These are phyloP conservation scores for Yamadazyma atlantica DNA, from an alignment of 1,139 yeast genomes.

Conservation along the genomic window DNA sequence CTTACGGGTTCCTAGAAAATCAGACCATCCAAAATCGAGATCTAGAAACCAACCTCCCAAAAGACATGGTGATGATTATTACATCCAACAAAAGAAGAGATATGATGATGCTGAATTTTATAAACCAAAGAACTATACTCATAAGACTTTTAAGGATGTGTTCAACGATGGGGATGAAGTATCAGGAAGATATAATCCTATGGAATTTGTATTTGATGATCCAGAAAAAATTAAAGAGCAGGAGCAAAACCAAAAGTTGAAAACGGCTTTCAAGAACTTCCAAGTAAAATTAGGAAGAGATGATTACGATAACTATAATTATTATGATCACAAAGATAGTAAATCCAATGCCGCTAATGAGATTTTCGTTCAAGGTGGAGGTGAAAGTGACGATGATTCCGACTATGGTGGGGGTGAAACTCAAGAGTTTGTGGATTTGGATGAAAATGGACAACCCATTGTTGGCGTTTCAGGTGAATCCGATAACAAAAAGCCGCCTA, in stretches of 20 bases:
- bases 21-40: conserved; percentile 1
- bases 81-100: conserved; percentile 36
- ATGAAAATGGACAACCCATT: conserved; percentile 7
- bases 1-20: conserved; percentile 9
- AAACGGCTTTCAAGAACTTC: conserved; percentile 28
- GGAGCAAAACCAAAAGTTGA: conserved; percentile 23
- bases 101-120: conserved; percentile 32
- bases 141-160: conserved; percentile 42
- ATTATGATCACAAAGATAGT: conserved; percentile 26
- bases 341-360: conserved; percentile 11
- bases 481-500: conserved; percentile 9
- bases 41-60: conserved; percentile 1
- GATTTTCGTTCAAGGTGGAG: conserved; percentile 12
- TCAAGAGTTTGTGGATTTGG: conserved; percentile 7
- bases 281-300: conserved; percentile 32
- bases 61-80: conserved; percentile 27
- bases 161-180: conserved; percentile 34
- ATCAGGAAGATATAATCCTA: conserved; percentile 37
- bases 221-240: conserved; percentile 20
- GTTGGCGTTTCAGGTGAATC: conserved; percentile 3
- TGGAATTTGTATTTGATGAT: conserved; percentile 41
- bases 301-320: conserved; percentile 38
- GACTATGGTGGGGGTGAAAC: conserved; percentile 16
- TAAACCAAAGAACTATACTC: conserved; percentile 42
- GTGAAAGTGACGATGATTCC: conserved; percentile 20